These are phyloP conservation scores for Ogataea thermomethanolica DNA, from an alignment of 805 yeast genomes.

Conservation along the genomic window DNA sequence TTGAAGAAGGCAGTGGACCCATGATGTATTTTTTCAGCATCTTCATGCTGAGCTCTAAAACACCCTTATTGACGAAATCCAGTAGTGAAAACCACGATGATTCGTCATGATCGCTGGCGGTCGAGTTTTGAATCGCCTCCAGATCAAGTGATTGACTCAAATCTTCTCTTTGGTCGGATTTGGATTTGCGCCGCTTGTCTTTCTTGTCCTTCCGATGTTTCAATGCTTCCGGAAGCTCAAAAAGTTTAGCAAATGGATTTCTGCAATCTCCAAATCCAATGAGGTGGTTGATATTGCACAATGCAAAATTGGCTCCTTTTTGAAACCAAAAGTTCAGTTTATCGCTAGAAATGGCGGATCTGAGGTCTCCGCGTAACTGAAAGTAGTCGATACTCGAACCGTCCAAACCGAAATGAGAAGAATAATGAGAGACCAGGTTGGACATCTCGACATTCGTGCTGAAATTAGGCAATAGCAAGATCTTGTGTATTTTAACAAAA, in stretches of 20 bases:
- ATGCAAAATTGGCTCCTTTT: constrained; percentile 71
- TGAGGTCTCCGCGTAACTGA: constrained; percentile 40
- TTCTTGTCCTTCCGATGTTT: constrained; percentile 70
- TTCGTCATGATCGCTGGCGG: constrained; percentile 31
- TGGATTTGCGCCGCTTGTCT: constrained; percentile 53
- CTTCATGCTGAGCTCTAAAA: constrained; percentile 63
- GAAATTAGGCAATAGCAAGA: constrained; percentile 57
- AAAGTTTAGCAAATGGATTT: constrained; percentile 73
- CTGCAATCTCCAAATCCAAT: constrained; percentile 74
- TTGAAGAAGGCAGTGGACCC: constrained; percentile 68
- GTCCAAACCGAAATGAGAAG: constrained; percentile 65
- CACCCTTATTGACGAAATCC: constrained; percentile 56
- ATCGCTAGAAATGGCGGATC: constrained; percentile 37
- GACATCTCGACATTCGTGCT: constrained; percentile 50
- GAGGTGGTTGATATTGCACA: constrained; percentile 69
- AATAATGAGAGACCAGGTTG: constrained; percentile 60
- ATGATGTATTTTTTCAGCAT: constrained; percentile 61
- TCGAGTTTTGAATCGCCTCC: constrained; percentile 23
- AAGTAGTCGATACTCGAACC: constrained; percentile 62
- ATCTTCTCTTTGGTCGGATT: constrained; percentile 17
- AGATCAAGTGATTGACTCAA: constrained; percentile 15
- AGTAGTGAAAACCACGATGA: constrained; percentile 57
- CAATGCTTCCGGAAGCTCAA: constrained; percentile 67
- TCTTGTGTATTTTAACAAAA: constrained; percentile 65
- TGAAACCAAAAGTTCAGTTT: constrained; percentile 70